Evolutionary conservation across 2,329 filamentous ascomycete species (phyloP), one percentile per base, ranked within the genome.

Genomic region (Hymenoscyphus fructigenus): DNA sequence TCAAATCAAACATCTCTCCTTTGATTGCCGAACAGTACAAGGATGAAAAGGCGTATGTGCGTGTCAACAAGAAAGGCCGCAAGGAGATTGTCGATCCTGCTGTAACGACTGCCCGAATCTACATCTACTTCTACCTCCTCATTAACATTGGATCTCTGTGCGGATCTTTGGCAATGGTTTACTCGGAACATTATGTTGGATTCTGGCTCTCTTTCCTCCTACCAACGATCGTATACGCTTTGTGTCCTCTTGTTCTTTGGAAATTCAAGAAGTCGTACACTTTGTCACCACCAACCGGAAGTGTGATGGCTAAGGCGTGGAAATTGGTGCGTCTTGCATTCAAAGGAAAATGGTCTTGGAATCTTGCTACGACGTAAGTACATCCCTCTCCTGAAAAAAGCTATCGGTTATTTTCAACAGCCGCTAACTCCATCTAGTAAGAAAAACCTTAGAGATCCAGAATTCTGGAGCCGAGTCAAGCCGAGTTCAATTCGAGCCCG

Each of bases 271-370:
- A 85, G 62, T 80, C 78, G 6, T 88, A 90, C 68, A 74, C 82
- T 59, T 78, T 80, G 34, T 80, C 79, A 60, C 83, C 83, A 5
- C 89, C 90, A 0, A 83, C 82, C 44, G 90, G 89, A n/a, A 91
- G 87, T 0, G 87, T 90, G 23, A 78, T 91, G 41, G 78, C 80
- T 47, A 85, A 87, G 59, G 84, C 88, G 7, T 73, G 86, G 67
- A 84, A 84, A 61, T 80, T 89, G 57, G 81, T 84, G 66, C 72
- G 74, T 1, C 76, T 85, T 57, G 85, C 85, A 0, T 80, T 85
- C 74, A 86, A 86, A 74, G 82, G 83, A 36, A 79, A 79, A 55
- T 85, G 83, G 81, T 83, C 82, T 1, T 68, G 81, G 67, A 87
- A 86, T 72, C 83, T 83, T 0, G 75, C 80, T 14, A 73, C 75